Evolutionary conservation across 345 rosid species (phyloP).

Genomic region (Citrus sinensis): DNA sequence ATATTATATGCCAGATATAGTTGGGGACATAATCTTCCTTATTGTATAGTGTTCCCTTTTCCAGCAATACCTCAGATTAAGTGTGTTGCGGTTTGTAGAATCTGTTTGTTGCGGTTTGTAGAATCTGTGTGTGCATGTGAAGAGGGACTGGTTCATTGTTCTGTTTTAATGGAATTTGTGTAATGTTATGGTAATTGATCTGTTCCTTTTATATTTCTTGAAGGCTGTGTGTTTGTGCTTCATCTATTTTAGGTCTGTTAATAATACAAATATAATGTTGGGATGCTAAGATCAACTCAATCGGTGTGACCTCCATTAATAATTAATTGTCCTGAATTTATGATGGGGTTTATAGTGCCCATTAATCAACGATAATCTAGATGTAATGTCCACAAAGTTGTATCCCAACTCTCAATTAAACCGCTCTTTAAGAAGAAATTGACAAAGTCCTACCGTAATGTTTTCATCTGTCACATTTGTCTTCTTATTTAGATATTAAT

Average conservation of each 20-base stretch:
- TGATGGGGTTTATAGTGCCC: too few species aligned
- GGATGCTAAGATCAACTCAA: neutral
- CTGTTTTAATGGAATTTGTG: neutral
- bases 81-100: neutral
- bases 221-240: neutral
- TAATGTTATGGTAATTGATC: neutral
- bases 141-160: neutral
- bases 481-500: too few species aligned
- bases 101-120: neutral
- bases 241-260: too few species aligned
- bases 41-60: slow-evolving; percentile 1
- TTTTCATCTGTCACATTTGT: too few species aligned
- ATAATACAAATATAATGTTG: neutral
- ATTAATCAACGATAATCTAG: too few species aligned
- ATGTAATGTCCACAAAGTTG: too few species aligned
- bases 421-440: too few species aligned
- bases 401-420: too few species aligned
- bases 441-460: too few species aligned
- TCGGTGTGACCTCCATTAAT: too few species aligned
- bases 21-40: neutral
- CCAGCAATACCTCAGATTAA: neutral
- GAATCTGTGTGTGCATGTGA: neutral
- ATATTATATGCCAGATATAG: neutral
- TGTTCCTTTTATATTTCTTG: neutral
- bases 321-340: too few species aligned